Base-by-base conservation (phyloP, 495 filamentous ascomycete species). In the Aspergillus sclerotiicarbonarius region DNA sequence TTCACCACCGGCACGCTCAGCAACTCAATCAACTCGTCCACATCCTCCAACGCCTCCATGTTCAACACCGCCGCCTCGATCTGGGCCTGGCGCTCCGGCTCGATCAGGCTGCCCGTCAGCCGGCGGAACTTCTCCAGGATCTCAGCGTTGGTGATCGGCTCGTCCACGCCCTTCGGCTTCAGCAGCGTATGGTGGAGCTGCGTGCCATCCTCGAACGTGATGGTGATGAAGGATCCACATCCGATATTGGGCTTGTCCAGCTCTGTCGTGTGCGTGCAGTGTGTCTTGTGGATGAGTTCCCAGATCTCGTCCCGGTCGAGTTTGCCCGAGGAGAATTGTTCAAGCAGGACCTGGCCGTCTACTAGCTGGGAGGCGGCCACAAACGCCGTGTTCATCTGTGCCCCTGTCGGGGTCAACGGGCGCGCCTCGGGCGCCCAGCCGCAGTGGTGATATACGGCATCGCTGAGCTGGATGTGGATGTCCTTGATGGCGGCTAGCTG, bases 231-330 rank as follows among this genome's bases (percentile, higher is more conserved):
- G 2, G 46, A 10, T 1, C 46, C 46, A 13, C 46, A 49, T 2
- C 21, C 20, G 29, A 29, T 25, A 29, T 49, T 30, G 7, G 37
- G 33, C 43, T 32, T 32, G 15, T 56, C 61, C 6, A 60, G 51
- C 15, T 69, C 57, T 0, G 48, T n/a, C 30, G 63, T 67, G 33
- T 71, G 65, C 19, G 61, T 53, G 56, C 76, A 81, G 15, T 58
- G 62, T 0, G 64, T 71, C 60, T 75, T 76, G 10, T 67, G 49
- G 0, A 76, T 57, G 2, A 77, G 54, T 3, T 63, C 46, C 74
- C 76, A 79, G 7, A 80, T 46, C 8, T 66, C 45, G 49, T 77
- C 71, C n/a, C 72, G 57, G 31, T 78, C 69, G 4, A 80, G 63
- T 50, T 67, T 61, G 15, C 63, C 59, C 19, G 66, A 47, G 8